These are phyloP conservation scores for Sarocladium strictum DNA, from an alignment of 2,329 filamentous ascomycete genomes.

Conservation along the genomic window DNA sequence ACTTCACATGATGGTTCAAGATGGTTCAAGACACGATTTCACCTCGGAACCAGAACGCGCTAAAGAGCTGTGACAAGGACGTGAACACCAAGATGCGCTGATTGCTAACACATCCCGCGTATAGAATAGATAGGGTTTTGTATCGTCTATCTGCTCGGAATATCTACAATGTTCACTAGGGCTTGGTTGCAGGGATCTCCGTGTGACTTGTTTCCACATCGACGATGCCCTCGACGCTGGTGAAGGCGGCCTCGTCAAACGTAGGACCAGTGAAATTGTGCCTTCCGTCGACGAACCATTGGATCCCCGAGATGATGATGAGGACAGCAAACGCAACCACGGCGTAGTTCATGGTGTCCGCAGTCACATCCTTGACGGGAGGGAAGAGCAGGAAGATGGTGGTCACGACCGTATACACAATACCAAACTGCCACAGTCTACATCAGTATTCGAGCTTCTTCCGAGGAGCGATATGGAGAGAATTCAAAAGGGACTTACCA, in stretches of 20 bases:
- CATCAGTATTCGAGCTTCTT: too few species aligned
- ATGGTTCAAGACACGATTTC: too few species aligned
- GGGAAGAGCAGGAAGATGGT: constrained; percentile 73
- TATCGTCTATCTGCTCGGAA: too few species aligned
- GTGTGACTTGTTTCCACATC: not conserved
- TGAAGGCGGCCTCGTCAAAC: not conserved
- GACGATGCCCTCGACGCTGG: not conserved
- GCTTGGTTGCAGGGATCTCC: too few species aligned
- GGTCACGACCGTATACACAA: constrained; percentile 62
- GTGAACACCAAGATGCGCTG: too few species aligned
- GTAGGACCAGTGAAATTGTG: constrained; percentile 35
- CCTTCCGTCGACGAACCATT: constrained; percentile 43
- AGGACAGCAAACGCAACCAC: constrained; percentile 43
- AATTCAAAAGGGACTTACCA: constrained; percentile 13
- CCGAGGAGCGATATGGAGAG: too few species aligned
- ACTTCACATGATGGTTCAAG: too few species aligned
- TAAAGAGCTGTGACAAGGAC: too few species aligned
- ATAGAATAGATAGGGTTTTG: too few species aligned
- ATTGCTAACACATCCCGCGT: too few species aligned
- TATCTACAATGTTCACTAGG: too few species aligned
- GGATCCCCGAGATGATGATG: constrained; percentile 36
- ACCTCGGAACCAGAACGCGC: too few species aligned
- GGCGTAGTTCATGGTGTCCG: constrained; percentile 61
- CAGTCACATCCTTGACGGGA: constrained; percentile 56
- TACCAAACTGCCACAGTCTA: constrained; percentile 36